A percentile compares a stretch with the other conserved stretches of the same genome.
Conservation (phyloP, 805 yeast genomes). For the Candida corydali region DNA sequence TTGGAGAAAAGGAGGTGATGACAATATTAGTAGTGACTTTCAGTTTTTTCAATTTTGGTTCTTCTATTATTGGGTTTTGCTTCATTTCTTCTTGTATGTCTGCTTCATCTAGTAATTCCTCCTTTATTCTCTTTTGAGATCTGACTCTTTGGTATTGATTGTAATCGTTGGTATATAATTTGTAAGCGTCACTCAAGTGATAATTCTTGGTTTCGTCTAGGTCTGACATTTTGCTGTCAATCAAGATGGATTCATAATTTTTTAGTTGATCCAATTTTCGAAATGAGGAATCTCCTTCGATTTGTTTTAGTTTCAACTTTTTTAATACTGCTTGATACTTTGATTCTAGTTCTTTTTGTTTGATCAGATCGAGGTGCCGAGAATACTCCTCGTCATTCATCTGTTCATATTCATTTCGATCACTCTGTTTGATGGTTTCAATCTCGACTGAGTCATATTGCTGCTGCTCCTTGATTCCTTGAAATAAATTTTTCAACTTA, state of each 20-base stretch:
- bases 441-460: slow-evolving; percentile 3
- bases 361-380: slow-evolving; percentile 13
- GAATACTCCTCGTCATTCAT: slow-evolving; percentile 30
- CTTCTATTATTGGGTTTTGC: neutral
- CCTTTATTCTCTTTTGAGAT: slow-evolving; percentile 30
- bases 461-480: slow-evolving; percentile 26
- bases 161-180: slow-evolving; percentile 39
- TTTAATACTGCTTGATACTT: slow-evolving; percentile 14
- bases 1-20: slow-evolving; percentile 11
- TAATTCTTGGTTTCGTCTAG: slow-evolving; percentile 25
- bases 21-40: neutral
- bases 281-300: slow-evolving; percentile 14
- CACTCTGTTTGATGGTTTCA: slow-evolving; percentile 1
- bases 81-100: slow-evolving; percentile 24
- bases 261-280: slow-evolving; percentile 19
- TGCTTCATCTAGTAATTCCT: slow-evolving; percentile 37
- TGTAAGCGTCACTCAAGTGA: slow-evolving; percentile 1
- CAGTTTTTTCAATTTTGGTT: slow-evolving; percentile 1
- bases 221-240: slow-evolving; percentile 31
- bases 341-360: slow-evolving; percentile 20
- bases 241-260: slow-evolving; percentile 34
- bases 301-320: slow-evolving; percentile 10
- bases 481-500: slow-evolving; percentile 43
- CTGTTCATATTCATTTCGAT: slow-evolving; percentile 20
- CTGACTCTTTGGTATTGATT: slow-evolving; percentile 41